Conservation (phyloP, 2,329 filamentous ascomycete genomes). For the Falciphora oryzae region DNA sequence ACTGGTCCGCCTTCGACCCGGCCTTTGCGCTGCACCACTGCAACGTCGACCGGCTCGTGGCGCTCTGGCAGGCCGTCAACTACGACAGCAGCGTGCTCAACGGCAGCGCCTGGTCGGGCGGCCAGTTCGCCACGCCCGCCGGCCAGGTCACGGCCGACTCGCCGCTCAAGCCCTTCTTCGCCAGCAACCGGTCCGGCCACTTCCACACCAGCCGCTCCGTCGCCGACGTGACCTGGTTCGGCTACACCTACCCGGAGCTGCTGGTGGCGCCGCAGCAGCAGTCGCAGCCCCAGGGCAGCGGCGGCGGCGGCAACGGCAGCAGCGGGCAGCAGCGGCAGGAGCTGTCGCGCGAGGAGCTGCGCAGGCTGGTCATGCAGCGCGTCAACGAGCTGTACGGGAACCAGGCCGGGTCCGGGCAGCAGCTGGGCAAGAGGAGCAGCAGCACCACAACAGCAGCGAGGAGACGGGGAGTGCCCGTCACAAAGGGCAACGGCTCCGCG, state of each 20-base stretch:
- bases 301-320: no score
- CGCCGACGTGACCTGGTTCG: constrained; percentile 25
- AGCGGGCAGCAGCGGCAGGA: constrained; percentile 17
- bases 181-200: constrained; percentile 22
- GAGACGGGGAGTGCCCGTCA: background rate
- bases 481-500: background rate
- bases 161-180: constrained; percentile 45
- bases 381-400: constrained; percentile 47
- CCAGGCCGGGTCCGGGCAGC: background rate
- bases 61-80: constrained; percentile 40
- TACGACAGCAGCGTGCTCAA: constrained; percentile 26
- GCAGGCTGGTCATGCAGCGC: constrained; percentile 55
- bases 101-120: constrained; percentile 20
- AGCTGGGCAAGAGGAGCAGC: background rate
- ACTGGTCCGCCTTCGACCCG: constrained; percentile 39
- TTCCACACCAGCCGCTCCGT: constrained; percentile 38
- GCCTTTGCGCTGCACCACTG: constrained; percentile 47
- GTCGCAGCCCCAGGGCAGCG: no score
- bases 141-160: constrained; percentile 38
- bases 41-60: constrained; percentile 56
- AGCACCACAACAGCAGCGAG: background rate
- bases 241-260: constrained; percentile 37
- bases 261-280: constrained; percentile 24
- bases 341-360: constrained; percentile 49
- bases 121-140: constrained; percentile 34